Evolutionary conservation across 768 basidiomycete genomes (phyloP).

Genomic region (Trametes maxima): DNA sequence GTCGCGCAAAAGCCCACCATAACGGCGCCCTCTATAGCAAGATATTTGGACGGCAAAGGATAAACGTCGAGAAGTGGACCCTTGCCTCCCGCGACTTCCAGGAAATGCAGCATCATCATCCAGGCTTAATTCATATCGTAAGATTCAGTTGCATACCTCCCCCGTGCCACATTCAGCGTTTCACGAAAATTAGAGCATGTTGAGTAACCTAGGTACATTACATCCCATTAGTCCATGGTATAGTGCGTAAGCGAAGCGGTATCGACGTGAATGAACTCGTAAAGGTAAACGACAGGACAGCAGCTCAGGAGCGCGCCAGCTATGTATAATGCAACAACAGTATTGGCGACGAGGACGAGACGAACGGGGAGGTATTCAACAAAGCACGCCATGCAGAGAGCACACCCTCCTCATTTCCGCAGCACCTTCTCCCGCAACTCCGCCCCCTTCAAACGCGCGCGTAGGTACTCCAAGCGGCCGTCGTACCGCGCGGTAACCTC

Average conservation of each 20-base stretch:
- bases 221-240: slow-evolving; percentile 21
- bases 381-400: not conserved
- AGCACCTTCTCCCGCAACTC: slow-evolving; percentile 81
- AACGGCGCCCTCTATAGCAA: no score
- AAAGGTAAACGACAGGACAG: slow-evolving; percentile 20
- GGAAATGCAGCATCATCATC: no score
- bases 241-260: slow-evolving; percentile 20
- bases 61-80: no score
- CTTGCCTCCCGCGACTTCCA: no score
- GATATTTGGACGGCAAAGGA: no score
- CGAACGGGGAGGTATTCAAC: not conserved
- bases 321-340: slow-evolving; percentile 16
- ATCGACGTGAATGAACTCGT: slow-evolving; percentile 19
- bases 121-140: no score
- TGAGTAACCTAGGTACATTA: slow-evolving; percentile 18
- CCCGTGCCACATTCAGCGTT: not conserved
- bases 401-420: slow-evolving; percentile 44
- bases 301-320: slow-evolving; percentile 10
- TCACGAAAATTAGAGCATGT: slow-evolving; percentile 16
- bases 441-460: slow-evolving; percentile 81
- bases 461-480: slow-evolving; percentile 74
- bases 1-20: no score
- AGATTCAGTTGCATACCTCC: not conserved
- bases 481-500: slow-evolving; percentile 77
- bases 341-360: not conserved